Percentiles rank a stretch among this genome's conserved stretches.
These are phyloP conservation scores for Pulveroboletus sp. DNA, from an alignment of 768 basidiomycete species.

Conservation along the genomic window DNA sequence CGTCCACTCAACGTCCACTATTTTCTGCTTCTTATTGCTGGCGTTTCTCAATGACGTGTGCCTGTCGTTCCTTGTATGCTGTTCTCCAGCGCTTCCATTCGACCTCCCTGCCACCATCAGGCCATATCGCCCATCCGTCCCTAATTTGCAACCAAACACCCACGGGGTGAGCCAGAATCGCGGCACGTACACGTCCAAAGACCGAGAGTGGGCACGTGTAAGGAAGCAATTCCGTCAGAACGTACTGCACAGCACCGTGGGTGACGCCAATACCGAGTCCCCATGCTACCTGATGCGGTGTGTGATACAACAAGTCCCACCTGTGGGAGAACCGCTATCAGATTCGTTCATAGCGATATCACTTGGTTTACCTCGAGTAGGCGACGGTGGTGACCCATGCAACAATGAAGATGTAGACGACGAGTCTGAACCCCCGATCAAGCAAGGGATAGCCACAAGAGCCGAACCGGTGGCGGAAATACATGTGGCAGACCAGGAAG, in stretches of 20 bases:
- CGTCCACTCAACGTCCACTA: not conserved
- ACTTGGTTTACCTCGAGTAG: conserved; percentile 61
- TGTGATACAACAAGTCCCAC: conserved; percentile 70
- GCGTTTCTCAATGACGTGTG: conserved; percentile 18
- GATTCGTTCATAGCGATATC: not conserved
- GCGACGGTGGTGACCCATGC: conserved; percentile 64
- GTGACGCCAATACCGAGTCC: conserved; percentile 61
- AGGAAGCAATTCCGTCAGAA: conserved; percentile 57
- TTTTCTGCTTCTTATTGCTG: not conserved
- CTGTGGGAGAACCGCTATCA: conserved; percentile 35
- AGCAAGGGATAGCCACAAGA: conserved; percentile 48
- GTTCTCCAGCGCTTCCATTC: conserved; percentile 68
- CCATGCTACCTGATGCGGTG: conserved; percentile 68
- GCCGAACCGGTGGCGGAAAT: conserved; percentile 61
- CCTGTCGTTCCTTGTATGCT: conserved; percentile 46
- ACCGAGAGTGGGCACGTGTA: conserved; percentile 46
- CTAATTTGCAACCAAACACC: conserved; percentile 65
- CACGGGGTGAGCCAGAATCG: conserved; percentile 53
- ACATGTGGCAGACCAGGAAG: conserved; percentile 71
- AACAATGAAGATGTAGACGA: conserved; percentile 47
- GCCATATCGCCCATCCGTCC: conserved; percentile 81
- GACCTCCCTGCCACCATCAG: conserved; percentile 68
- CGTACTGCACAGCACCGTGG: conserved; percentile 54
- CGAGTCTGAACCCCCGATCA: conserved; percentile 47
- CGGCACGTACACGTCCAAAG: conserved; percentile 46